These are phyloP conservation scores for Rhizophagus sp. DNA, from an alignment of 192 early-diverging fungal genomes.

Conservation along the genomic window DNA sequence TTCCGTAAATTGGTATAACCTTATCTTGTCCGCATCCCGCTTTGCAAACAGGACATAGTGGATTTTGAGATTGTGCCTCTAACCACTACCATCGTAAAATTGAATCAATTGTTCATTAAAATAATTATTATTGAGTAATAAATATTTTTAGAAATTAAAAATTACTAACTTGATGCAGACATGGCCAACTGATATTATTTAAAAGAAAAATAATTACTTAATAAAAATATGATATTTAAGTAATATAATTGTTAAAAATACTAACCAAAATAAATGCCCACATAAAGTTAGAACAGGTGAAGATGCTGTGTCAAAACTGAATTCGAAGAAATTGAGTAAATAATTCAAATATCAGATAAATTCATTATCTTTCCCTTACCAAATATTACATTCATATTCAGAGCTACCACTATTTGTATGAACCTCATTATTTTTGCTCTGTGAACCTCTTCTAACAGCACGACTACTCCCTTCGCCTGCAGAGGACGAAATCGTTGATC, in stretches of 20 bases:
- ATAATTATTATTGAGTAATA: background rate
- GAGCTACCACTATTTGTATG: background rate
- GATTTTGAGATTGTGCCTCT: constrained; percentile 64
- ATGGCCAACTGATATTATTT: constrained; percentile 17
- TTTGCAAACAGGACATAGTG: constrained; percentile 83
- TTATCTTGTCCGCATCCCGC: constrained; percentile 82
- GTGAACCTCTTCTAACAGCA: background rate
- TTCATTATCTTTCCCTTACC: background rate
- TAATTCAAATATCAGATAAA: background rate
- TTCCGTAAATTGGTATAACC: constrained; percentile 81
- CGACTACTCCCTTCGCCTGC: constrained; percentile 19
- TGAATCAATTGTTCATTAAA: background rate
- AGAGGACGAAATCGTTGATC: background rate
- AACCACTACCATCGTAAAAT: constrained; percentile 63
- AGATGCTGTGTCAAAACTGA: constrained; percentile 74
- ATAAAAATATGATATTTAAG: background rate
- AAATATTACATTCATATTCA: constrained; percentile 32
- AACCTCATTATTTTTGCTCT: background rate
- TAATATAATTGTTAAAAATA: background rate
- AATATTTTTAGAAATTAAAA: background rate
- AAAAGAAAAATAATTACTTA: background rate
- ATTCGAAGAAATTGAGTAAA: background rate
- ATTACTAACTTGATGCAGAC: constrained; percentile 25
- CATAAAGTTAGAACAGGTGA: constrained; percentile 77
- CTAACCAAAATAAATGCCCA: constrained; percentile 77